phyloP scores from a whole-genome alignment of 495 filamentous ascomycete genomes.

The Penicillium parvum region DNA sequence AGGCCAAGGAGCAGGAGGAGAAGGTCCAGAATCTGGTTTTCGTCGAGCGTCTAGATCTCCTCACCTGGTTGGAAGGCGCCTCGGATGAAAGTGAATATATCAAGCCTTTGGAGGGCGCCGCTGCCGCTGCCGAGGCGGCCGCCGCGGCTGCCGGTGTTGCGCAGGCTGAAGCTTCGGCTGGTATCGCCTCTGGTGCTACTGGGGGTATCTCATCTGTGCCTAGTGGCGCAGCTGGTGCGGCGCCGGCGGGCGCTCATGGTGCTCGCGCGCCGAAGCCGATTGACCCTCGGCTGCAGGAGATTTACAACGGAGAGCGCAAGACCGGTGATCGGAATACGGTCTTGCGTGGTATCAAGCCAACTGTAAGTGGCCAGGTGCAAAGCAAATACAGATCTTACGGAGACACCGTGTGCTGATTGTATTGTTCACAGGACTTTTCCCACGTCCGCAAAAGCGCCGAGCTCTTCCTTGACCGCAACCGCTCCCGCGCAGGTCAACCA shows the following conservation, averaged over 20 bases:
- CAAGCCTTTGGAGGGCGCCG: conserved; percentile 66
- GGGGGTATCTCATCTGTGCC: conserved; percentile 36
- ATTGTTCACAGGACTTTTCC: conserved; percentile 75
- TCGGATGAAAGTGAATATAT: conserved; percentile 90
- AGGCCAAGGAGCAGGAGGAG: conserved; percentile 44
- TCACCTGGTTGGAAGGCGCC: conserved; percentile 86
- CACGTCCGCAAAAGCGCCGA: conserved; percentile 84
- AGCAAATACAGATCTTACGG: too few relatives aligned
- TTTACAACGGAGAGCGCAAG: conserved; percentile 84
- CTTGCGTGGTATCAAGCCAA: conserved; percentile 83
- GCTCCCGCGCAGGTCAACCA: conserved; percentile 38
- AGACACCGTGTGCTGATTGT: too few relatives aligned
- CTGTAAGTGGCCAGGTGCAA: conserved; percentile 53
- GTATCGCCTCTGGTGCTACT: conserved; percentile 40
- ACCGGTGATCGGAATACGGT: conserved; percentile 91
- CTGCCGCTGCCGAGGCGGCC: conserved; percentile 47
- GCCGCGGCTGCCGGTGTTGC: conserved; percentile 41
- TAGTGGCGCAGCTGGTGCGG: conserved; percentile 47
- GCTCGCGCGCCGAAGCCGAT: conserved; percentile 52
- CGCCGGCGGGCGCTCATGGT: conserved; percentile 49
- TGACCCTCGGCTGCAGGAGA: conserved; percentile 76
- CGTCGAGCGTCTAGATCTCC: conserved; percentile 82
- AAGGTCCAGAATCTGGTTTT: conserved; percentile 80
- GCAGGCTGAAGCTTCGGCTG: conserved; percentile 32
- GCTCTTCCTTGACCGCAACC: conserved; percentile 67